Conservation (phyloP, 805 yeast genomes). For the Candida parachauliodes region DNA sequence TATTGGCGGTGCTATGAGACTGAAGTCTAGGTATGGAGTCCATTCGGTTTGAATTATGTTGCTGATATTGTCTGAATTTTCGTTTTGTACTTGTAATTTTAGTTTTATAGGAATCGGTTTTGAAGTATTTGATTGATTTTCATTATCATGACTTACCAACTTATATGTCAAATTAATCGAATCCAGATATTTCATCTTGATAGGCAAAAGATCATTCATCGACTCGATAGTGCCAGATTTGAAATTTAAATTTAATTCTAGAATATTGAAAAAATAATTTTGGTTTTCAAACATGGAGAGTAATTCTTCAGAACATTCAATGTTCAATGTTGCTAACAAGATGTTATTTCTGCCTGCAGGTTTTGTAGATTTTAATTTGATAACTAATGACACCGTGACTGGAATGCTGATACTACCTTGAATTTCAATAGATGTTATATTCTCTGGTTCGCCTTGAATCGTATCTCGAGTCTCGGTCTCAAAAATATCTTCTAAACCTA, state of each 20-base stretch:
- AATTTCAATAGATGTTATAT: background rate
- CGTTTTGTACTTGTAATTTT: conserved; percentile 21
- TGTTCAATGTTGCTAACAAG: conserved; percentile 45
- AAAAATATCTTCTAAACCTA: conserved; percentile 7
- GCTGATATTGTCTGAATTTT: conserved; percentile 17
- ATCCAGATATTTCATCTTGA: conserved; percentile 22
- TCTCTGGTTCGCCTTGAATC: background rate
- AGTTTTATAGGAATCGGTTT: conserved; percentile 26
- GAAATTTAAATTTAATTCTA: conserved; percentile 21
- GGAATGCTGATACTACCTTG: conserved; percentile 17
- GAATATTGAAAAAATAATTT: conserved; percentile 20
- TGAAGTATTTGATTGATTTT: conserved; percentile 14
- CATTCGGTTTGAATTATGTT: conserved; percentile 32
- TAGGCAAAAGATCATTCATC: conserved; percentile 10
- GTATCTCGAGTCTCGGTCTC: background rate
- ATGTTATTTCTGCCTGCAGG: conserved; percentile 46
- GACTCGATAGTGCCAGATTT: conserved; percentile 29
- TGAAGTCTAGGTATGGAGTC: conserved; percentile 39
- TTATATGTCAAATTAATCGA: conserved; percentile 34
- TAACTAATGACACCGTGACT: conserved; percentile 37
- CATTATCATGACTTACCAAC: conserved; percentile 25
- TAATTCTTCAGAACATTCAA: conserved; percentile 45
- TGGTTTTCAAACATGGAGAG: conserved; percentile 12
- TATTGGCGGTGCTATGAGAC: conserved; percentile 35
- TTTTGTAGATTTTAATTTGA: conserved; percentile 44